phyloP scores from a whole-genome alignment of 192 early-diverging fungal species.

The Coemansia sp. region DNA sequence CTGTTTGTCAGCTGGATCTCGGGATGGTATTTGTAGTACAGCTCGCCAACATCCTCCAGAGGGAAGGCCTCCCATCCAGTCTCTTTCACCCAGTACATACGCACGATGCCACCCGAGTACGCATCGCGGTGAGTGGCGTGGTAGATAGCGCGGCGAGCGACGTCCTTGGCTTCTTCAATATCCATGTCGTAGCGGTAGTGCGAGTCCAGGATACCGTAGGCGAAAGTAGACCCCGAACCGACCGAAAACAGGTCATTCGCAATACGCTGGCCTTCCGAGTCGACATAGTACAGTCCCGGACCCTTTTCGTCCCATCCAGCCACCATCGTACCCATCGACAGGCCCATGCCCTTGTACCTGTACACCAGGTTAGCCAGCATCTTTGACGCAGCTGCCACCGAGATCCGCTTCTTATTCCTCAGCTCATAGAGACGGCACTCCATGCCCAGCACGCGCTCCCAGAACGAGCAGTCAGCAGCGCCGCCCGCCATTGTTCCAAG shows the following conservation, averaged over 20 bases:
- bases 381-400: conserved; percentile 97
- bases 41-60: conserved; percentile 77
- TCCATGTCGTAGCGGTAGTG: conserved; percentile 81
- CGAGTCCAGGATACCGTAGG: conserved; percentile 95
- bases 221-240: conserved; percentile 98
- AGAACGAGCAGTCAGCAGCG: conserved; percentile 97
- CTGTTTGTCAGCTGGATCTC: conserved; percentile 42
- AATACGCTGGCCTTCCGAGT: conserved; percentile 89
- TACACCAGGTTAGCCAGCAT: conserved; percentile 96
- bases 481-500: conserved; percentile 99
- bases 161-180: conserved; percentile 82
- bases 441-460: conserved; percentile 96
- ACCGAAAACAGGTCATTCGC: conserved; percentile 91
- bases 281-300: conserved; percentile 93
- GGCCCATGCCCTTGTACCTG: conserved; percentile 96
- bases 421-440: conserved; percentile 93
- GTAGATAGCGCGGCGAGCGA: conserved; percentile 89
- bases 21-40: conserved; percentile 72
- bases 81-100: conserved; percentile 90
- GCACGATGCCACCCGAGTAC: conserved; percentile 83
- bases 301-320: conserved; percentile 94
- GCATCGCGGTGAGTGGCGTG: conserved; percentile 96
- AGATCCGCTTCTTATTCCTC: conserved; percentile 97
- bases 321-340: conserved; percentile 99
- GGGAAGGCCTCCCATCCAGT: conserved; percentile 86